Percentiles rank a stretch among this genome's conserved stretches.
Conservation (phyloP, 1,284 basidiomycete genomes). For the Heliocybe sulcata region DNA sequence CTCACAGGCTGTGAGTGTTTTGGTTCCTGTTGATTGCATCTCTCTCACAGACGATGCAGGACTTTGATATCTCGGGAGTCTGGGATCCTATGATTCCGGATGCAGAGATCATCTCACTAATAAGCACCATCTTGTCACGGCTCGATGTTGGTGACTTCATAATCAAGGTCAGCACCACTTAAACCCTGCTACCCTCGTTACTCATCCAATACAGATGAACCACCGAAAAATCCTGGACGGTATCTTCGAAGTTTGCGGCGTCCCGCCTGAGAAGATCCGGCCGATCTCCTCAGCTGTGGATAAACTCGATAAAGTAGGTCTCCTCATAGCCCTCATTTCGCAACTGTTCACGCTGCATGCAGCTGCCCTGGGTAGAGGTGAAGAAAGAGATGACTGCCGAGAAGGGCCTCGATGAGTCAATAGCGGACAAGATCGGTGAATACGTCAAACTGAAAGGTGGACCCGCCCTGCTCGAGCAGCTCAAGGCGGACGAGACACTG, state of each 20-base stretch:
- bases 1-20: conserved; percentile 77
- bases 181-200: not conserved
- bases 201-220: conserved; percentile 57
- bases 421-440: conserved; percentile 93
- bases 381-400: conserved; percentile 95
- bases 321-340: not conserved
- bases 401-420: conserved; percentile 81
- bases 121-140: conserved; percentile 77
- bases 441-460: conserved; percentile 94
- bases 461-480: conserved; percentile 67
- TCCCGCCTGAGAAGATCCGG: conserved; percentile 86
- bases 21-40: not conserved
- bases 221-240: conserved; percentile 98
- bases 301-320: conserved; percentile 90
- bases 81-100: conserved; percentile 99
- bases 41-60: conserved; percentile 45
- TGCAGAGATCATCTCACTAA: conserved; percentile 82
- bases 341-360: conserved; percentile 4
- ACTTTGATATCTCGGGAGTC: conserved; percentile 92
- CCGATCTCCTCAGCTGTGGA: conserved; percentile 97
- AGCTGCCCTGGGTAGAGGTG: conserved; percentile 88
- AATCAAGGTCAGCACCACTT: conserved; percentile 62
- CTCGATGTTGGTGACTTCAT: conserved; percentile 92
- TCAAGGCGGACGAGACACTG: conserved; percentile 66
- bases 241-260: conserved; percentile 95